Conservation (phyloP, 331 rosid genomes). For the Malus hybrid region DNA sequence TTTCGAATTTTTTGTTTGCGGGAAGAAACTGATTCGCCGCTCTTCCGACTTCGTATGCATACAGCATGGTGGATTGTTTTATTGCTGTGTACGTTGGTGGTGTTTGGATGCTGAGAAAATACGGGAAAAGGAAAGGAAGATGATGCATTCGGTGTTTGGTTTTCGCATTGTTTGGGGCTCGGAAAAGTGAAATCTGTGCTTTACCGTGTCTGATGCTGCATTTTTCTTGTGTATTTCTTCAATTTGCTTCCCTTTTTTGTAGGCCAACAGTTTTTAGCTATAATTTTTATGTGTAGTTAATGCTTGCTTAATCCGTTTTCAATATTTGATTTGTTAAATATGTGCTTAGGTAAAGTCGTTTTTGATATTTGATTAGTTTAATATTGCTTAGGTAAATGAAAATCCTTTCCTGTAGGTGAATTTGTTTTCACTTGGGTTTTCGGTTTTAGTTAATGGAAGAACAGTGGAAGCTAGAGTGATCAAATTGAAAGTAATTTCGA, state of each 20-base stretch:
- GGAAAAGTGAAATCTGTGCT: not conserved
- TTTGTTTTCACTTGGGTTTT: no score
- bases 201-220: not conserved
- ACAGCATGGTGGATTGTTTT: not conserved
- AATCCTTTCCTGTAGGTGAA: no score
- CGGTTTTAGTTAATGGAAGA: no score
- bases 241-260: not conserved
- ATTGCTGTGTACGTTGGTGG: not conserved
- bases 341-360: not conserved
- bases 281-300: not conserved
- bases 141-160: not conserved
- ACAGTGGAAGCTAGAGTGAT: not conserved
- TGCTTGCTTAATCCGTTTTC: not conserved
- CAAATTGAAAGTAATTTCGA: not conserved
- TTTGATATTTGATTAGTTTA: no score
- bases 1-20: not conserved
- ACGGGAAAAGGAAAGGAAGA: not conserved
- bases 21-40: conserved; percentile 28
- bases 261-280: not conserved
- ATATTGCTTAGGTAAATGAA: not conserved
- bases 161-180: not conserved
- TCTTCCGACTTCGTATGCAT: not conserved
- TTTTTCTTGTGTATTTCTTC: not conserved
- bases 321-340: not conserved
- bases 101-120: conserved; percentile 10